Evolutionary conservation across 2,329 filamentous ascomycete genomes (phyloP).

Genomic region (Pestalotiopsis sp.): DNA sequence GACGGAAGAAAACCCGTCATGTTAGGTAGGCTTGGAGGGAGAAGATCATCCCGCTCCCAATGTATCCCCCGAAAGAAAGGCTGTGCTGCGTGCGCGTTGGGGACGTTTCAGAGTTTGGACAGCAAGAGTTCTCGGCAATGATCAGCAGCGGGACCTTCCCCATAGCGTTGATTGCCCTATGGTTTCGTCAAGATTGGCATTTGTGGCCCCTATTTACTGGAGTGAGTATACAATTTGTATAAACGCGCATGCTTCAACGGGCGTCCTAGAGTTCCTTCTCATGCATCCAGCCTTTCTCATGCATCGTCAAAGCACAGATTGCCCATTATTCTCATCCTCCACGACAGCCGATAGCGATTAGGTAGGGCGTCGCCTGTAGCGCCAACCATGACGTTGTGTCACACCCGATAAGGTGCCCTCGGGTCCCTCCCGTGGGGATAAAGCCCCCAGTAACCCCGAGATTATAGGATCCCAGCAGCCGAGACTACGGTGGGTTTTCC

Average conservation of each 20-base stretch:
- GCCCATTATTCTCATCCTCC: neutral
- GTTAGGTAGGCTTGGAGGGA: neutral
- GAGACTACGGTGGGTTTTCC: neutral
- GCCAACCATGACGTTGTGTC: neutral
- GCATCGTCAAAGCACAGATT: neutral
- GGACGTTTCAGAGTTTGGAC: neutral
- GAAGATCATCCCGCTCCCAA: constrained; percentile 2
- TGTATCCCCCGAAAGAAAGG: constrained; percentile 1
- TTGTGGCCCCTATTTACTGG: neutral
- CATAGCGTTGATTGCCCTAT: neutral
- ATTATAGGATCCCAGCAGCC: neutral
- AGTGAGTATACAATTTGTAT: neutral
- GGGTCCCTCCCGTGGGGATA: neutral
- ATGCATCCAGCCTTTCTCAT: neutral
- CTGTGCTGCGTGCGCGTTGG: neutral
- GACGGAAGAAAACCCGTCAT: neutral
- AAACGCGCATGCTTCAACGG: neutral
- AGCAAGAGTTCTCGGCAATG: neutral
- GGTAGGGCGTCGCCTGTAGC: neutral
- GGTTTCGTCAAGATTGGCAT: neutral
- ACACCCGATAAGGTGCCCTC: neutral
- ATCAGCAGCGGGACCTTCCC: neutral
- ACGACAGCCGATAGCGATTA: neutral
- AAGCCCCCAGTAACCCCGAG: neutral
- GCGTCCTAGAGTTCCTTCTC: neutral